These are phyloP conservation scores for Populus hybrid DNA, from an alignment of 441 rosid genomes.

Conservation along the genomic window DNA sequence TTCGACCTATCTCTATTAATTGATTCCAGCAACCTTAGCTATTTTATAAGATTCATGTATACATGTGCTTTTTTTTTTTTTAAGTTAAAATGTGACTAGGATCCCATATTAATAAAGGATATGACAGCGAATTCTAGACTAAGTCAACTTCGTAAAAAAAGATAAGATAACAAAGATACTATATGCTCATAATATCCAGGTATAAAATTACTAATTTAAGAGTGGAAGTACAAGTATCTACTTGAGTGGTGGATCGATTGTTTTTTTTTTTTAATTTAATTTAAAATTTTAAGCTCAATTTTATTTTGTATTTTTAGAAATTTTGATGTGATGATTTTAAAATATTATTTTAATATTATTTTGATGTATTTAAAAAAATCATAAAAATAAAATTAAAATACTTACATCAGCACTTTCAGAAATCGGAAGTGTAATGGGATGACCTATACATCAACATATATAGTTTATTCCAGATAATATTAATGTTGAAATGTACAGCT, in stretches of 20 bases:
- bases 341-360: too few relatives aligned
- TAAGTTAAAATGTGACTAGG: constrained; percentile 10
- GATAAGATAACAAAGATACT: not conserved
- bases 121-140: constrained; percentile 2
- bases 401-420: constrained; percentile 12
- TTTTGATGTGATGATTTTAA: too few relatives aligned
- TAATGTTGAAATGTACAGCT: not conserved
- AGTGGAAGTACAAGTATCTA: constrained; percentile 27
- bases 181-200: not conserved
- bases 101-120: constrained; percentile 8
- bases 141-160: constrained; percentile 18
- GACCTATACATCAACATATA: too few relatives aligned
- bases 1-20: too few relatives aligned
- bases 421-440: too few relatives aligned
- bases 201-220: not conserved
- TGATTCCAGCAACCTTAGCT: too few relatives aligned
- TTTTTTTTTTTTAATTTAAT: too few relatives aligned
- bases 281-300: too few relatives aligned
- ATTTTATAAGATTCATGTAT: not conserved
- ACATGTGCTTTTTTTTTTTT: not conserved
- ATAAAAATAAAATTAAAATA: constrained; percentile 2
- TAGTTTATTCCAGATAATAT: not conserved
- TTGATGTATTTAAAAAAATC: too few relatives aligned
- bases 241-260: too few relatives aligned
- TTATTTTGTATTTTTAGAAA: too few relatives aligned